A percentile compares a stretch with the other conserved stretches of the same genome.
Conservation (phyloP, 2,329 filamentous ascomycete genomes). For the Sphaerulina musiva region DNA sequence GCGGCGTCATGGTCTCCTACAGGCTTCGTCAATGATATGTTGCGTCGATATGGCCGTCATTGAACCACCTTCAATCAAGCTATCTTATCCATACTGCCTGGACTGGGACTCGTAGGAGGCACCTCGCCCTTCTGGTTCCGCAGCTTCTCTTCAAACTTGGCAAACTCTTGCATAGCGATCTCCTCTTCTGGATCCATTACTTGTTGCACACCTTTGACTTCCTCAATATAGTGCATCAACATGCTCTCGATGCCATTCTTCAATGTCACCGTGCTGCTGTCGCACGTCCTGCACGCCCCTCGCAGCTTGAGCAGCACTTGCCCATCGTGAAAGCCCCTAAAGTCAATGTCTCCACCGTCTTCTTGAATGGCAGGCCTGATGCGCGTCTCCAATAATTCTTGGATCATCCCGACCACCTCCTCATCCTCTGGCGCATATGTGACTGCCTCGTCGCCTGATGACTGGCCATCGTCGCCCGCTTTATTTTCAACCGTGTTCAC, state of each 20-base stretch:
- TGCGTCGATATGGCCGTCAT: no score
- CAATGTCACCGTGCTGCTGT: slow-evolving; percentile 91
- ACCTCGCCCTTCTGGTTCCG: slow-evolving; percentile 53
- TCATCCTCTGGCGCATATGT: slow-evolving; percentile 84
- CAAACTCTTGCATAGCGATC: slow-evolving; percentile 78
- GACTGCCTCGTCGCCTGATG: slow-evolving; percentile 59
- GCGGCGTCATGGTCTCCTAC: no score
- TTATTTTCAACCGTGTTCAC: slow-evolving; percentile 65
- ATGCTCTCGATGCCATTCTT: slow-evolving; percentile 98
- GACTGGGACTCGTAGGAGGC: slow-evolving; percentile 44
- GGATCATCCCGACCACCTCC: slow-evolving; percentile 97
- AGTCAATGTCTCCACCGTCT: slow-evolving; percentile 96
- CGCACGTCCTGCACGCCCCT: slow-evolving; percentile 90
- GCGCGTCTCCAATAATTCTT: slow-evolving; percentile 89
- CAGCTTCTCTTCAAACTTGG: slow-evolving; percentile 86
- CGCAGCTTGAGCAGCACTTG: slow-evolving; percentile 66
- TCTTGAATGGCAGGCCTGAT: slow-evolving; percentile 95
- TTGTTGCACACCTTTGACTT: slow-evolving; percentile 87
- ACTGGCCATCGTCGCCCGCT: slow-evolving; percentile 43
- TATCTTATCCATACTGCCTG: slow-evolving; percentile 49
- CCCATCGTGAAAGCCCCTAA: slow-evolving; percentile 79
- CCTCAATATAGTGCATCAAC: slow-evolving; percentile 86
- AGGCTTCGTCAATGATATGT: no score
- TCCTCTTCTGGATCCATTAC: slow-evolving; percentile 89
- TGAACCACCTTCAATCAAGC: slow-evolving; percentile 3